Conservation (phyloP, 768 basidiomycete species). For the Rhizopogon vesiculosus region DNA sequence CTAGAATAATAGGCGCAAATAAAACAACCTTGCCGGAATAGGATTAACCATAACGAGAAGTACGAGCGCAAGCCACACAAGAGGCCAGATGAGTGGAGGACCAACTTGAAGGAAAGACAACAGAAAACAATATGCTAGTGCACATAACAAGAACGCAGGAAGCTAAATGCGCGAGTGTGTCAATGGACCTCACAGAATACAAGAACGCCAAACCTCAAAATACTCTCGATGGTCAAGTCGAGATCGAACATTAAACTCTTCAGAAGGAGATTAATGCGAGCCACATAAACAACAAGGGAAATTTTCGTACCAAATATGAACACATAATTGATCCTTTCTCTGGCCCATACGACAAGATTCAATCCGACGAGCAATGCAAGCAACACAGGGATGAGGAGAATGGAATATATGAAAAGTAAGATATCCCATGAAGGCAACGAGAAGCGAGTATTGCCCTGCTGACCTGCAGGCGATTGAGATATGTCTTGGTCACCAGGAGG, state of each 20-base stretch:
- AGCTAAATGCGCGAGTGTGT: constrained; percentile 40
- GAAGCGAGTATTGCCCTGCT: constrained; percentile 44
- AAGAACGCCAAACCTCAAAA: constrained; percentile 43
- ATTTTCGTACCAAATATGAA: constrained; percentile 74
- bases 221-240: constrained; percentile 78
- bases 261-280: background rate
- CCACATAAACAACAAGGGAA: background rate
- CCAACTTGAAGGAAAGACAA: constrained; percentile 73
- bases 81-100: constrained; percentile 71
- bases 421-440: constrained; percentile 66
- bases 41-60: constrained; percentile 68
- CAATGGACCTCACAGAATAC: background rate
- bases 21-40: constrained; percentile 42
- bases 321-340: constrained; percentile 82
- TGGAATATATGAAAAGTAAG: constrained; percentile 74
- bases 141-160: constrained; percentile 72
- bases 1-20: background rate
- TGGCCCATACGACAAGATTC: constrained; percentile 79
- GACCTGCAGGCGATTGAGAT: constrained; percentile 34
- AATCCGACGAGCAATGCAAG: constrained; percentile 75
- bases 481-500: background rate
- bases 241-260: constrained; percentile 68
- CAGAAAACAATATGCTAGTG: constrained; percentile 79
- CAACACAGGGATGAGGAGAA: constrained; percentile 67
- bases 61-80: constrained; percentile 73